Evolutionary conservation across 179 eudicot species (phyloP), one percentile per base, ranked within the genome.

Genomic region (Vitellaria paradoxa): DNA sequence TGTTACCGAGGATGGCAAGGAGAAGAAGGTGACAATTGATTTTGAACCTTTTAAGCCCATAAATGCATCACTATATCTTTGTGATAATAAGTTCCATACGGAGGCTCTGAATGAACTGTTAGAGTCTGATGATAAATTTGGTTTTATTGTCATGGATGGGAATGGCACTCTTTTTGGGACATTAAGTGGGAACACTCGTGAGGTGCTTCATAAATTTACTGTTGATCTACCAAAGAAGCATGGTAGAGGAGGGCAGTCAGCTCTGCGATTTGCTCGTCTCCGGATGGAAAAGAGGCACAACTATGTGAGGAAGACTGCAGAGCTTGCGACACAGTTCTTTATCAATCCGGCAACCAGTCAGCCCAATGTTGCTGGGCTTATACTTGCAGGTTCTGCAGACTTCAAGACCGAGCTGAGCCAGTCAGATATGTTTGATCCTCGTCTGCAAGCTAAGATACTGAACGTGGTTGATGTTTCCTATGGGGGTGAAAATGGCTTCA

Each of bases 341-440:
- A 77, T 77, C 56, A 77, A 77, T 40, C 74, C 79, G 49, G 59
- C 70, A 17, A 77, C 79, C 8, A 77, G 79, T n/a, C 74, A 77
- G 65, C 79, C 79, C 56, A 85, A 83, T 83, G 88, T 85, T 76
- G 72, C 88, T 47, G 88, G 88, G 60, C 86, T 85, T 37, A 85
- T 85, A 30, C 86, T 85, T 68, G 88, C 88, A 60, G 88, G 88
- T 62, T 85, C 86, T 11, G 88, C 88, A 6, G 88, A 85, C 81
- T 85, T 85, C 62, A 85, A 85, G 77, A 83, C 86, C 52, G 88
- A 85, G 84, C 84, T 85, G 47, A 85, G 88, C 72, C 88, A 85
- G 68, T 85, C 88, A 0, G 88, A 85, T 76, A 83, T 83, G 88
- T 85, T 85, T 73, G 88, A 85, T 69, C 88, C 84, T 64, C 88